Evolutionary conservation across 2,329 filamentous ascomycete species (phyloP).

Genomic region (Microcyclospora pomicola): DNA sequence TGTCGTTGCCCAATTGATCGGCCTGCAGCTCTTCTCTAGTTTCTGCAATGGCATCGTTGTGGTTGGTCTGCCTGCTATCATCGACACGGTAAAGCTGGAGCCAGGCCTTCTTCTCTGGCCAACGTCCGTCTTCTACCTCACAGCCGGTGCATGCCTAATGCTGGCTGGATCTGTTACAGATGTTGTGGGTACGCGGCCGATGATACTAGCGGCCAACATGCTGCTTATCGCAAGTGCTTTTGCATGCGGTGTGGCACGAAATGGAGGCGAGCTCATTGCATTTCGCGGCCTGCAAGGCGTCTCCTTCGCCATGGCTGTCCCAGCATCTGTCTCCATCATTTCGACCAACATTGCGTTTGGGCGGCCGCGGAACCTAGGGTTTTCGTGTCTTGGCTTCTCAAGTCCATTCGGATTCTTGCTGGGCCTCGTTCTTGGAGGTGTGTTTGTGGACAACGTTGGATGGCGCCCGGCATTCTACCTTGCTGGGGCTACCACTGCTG

Average conservation of each 20-base stretch:
- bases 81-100: neutral
- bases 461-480: slow-evolving; percentile 41
- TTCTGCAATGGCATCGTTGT: slow-evolving; percentile 12
- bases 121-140: slow-evolving; percentile 25
- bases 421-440: slow-evolving; percentile 37
- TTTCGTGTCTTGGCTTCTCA: slow-evolving; percentile 36
- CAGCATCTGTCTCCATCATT: slow-evolving; percentile 36
- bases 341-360: slow-evolving; percentile 35
- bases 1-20: slow-evolving; percentile 9
- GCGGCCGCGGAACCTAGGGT: slow-evolving; percentile 36
- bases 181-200: slow-evolving; percentile 33
- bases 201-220: slow-evolving; percentile 32
- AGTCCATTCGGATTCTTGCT: slow-evolving; percentile 39
- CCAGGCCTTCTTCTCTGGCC: slow-evolving; percentile 16
- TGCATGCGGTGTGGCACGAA: slow-evolving; percentile 27
- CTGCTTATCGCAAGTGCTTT: slow-evolving; percentile 31
- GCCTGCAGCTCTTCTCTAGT: slow-evolving; percentile 10
- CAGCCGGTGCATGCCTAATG: slow-evolving; percentile 36
- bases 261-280: slow-evolving; percentile 17
- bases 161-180: slow-evolving; percentile 39
- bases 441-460: slow-evolving; percentile 34
- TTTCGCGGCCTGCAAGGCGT: slow-evolving; percentile 13
- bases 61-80: slow-evolving; percentile 11
- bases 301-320: slow-evolving; percentile 19
- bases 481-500: slow-evolving; percentile 29